Evolutionary conservation across 345 rosid species (phyloP).

Genomic region (Boechera retrofracta): DNA sequence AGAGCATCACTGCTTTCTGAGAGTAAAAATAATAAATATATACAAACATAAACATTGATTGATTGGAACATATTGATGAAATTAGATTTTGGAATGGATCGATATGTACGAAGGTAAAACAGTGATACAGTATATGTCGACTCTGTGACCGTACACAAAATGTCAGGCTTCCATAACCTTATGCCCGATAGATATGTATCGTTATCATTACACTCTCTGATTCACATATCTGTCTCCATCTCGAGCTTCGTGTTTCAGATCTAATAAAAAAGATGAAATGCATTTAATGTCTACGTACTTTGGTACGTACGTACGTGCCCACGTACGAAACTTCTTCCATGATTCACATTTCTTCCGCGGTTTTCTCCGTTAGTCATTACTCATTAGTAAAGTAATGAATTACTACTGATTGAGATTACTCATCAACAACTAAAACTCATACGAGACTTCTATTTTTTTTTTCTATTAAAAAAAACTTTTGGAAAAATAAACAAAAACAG

Average conservation of each 20-base stretch:
- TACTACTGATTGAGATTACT: background rate
- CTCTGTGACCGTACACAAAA: constrained; percentile 37
- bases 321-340: constrained; percentile 44
- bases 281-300: constrained; percentile 43
- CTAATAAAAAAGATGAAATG: constrained; percentile 17
- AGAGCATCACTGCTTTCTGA: background rate
- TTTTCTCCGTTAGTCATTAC: background rate
- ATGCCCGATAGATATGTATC: constrained; percentile 40
- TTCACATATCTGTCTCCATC: constrained; percentile 41
- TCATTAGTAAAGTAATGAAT: no score
- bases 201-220: constrained; percentile 37
- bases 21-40: background rate
- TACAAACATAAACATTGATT: constrained; percentile 19
- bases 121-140: constrained; percentile 38
- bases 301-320: constrained; percentile 21
- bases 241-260: constrained; percentile 42
- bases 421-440: background rate
- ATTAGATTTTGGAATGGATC: constrained; percentile 33
- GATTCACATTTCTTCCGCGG: constrained; percentile 17
- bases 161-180: constrained; percentile 46
- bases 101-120: constrained; percentile 36
- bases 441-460: no score
- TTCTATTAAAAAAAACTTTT: no score
- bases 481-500: background rate
- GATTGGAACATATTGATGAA: constrained; percentile 28